These are phyloP conservation scores for Bipolaris zeicola DNA, from an alignment of 2,329 filamentous ascomycete genomes.

Conservation along the genomic window DNA sequence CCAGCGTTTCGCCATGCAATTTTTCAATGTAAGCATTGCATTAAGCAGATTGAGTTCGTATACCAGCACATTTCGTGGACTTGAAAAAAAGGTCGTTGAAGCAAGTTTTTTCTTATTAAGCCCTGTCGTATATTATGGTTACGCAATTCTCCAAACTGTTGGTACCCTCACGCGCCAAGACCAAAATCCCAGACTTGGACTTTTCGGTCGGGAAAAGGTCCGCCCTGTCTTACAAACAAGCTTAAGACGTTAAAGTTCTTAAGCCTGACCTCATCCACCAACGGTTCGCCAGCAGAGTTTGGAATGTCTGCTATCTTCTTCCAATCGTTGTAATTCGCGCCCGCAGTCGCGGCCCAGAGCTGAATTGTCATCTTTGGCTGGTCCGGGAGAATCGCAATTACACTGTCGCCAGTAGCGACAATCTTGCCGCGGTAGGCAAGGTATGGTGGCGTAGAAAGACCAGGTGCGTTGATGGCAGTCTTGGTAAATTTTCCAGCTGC, in stretches of 20 bases:
- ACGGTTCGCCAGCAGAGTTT: constrained; percentile 40
- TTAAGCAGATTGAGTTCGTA: no score
- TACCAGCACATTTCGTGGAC: no score
- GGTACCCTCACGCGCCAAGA: constrained; percentile 7
- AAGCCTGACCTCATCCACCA: constrained; percentile 41
- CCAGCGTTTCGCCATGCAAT: no score
- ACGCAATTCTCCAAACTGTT: not conserved
- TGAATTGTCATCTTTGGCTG: constrained; percentile 35
- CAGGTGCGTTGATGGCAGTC: constrained; percentile 36
- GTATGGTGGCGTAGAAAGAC: constrained; percentile 39
- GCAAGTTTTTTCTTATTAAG: no score
- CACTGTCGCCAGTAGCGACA: constrained; percentile 31
- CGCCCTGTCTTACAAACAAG: constrained; percentile 44
- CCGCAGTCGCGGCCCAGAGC: constrained; percentile 39
- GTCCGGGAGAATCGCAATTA: constrained; percentile 41
- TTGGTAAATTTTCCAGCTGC: constrained; percentile 38
- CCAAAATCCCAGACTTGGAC: constrained; percentile 45
- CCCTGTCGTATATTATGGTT: no score
- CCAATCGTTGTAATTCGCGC: constrained; percentile 36
- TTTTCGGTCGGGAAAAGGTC: constrained; percentile 40
- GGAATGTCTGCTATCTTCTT: constrained; percentile 37
- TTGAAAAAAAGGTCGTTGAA: no score
- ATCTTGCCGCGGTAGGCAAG: constrained; percentile 43
- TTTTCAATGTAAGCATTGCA: no score
- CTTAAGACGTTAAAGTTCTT: constrained; percentile 34